A percentile compares a stretch with the other conserved stretches of the same genome.
These are phyloP conservation scores for Metschnikowia colocasiae DNA, from an alignment of 805 yeast species.

Conservation along the genomic window DNA sequence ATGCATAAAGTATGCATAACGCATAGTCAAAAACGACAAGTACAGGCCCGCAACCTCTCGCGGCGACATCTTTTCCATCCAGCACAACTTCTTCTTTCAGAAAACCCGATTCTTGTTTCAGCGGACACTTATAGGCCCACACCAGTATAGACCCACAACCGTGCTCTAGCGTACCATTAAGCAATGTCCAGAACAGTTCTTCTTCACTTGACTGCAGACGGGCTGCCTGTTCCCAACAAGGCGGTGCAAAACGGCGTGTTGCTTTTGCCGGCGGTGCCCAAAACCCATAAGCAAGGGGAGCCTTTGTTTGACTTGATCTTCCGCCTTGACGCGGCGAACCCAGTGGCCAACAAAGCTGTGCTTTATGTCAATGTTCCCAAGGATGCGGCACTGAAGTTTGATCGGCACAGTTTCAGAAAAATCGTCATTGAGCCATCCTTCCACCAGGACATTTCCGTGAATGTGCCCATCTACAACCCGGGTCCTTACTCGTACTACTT, in stretches of 20 bases:
- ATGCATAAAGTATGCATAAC: slow-evolving; percentile 1
- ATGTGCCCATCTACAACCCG: slow-evolving; percentile 60
- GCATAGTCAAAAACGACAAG: background rate
- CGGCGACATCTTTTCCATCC: background rate
- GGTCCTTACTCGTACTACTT: slow-evolving; percentile 80
- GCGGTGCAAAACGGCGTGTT: slow-evolving; percentile 45
- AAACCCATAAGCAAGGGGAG: slow-evolving; percentile 31
- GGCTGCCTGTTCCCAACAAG: slow-evolving; percentile 42
- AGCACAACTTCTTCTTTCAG: background rate
- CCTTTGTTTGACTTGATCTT: slow-evolving; percentile 50
- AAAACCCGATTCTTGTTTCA: too few relatives aligned
- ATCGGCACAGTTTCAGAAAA: slow-evolving; percentile 54
- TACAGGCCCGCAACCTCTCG: slow-evolving; percentile 4
- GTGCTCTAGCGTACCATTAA: background rate
- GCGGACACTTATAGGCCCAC: too few relatives aligned
- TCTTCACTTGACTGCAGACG: slow-evolving; percentile 44
- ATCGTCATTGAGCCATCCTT: slow-evolving; percentile 54
- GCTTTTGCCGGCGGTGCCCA: slow-evolving; percentile 45
- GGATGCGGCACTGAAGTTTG: slow-evolving; percentile 38
- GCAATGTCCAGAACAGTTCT: slow-evolving; percentile 31
- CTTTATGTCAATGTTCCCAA: slow-evolving; percentile 74
- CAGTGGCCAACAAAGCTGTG: slow-evolving; percentile 64
- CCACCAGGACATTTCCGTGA: slow-evolving; percentile 58
- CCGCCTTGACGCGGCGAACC: slow-evolving; percentile 70
- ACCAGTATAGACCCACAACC: too few relatives aligned